These are phyloP conservation scores for Sedum album DNA, from an alignment of 164 flowering plant species.

Conservation along the genomic window DNA sequence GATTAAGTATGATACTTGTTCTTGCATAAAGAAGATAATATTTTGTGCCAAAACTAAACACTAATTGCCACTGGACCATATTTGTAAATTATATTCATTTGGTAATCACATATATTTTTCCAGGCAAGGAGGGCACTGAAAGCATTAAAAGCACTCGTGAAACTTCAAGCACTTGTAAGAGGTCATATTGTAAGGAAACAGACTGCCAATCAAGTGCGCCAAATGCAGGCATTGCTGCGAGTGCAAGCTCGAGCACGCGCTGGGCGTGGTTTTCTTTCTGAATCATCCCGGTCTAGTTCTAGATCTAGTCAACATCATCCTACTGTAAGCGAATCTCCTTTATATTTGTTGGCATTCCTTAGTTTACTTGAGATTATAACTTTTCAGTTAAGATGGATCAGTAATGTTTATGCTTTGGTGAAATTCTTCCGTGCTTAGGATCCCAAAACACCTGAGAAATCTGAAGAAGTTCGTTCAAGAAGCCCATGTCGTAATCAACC, in stretches of 20 bases:
- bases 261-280: conserved; percentile 26
- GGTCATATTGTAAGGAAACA: conserved; percentile 84
- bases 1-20: no score
- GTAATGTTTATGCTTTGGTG: no score
- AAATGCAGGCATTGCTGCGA: conserved; percentile 77
- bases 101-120: no score
- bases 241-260: conserved; percentile 73
- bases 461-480: conserved; percentile 28
- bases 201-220: conserved; percentile 55
- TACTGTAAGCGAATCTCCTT: conserved; percentile 21
- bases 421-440: conserved; percentile 34
- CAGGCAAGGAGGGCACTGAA: no score
- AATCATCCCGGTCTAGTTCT: conserved; percentile 19
- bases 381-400: background rate
- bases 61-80: no score
- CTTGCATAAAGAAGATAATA: no score
- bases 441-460: no score
- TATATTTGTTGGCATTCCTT: background rate
- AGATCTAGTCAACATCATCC: conserved; percentile 21
- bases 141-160: conserved; percentile 82
- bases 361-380: background rate
- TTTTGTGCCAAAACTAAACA: no score
- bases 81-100: no score
- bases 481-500: conserved; percentile 24
- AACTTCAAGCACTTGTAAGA: conserved; percentile 84